Evolutionary conservation across 208 protist species (phyloP), one percentile per base, ranked within the genome.

Genomic region (Trypanosoma brucei): DNA sequence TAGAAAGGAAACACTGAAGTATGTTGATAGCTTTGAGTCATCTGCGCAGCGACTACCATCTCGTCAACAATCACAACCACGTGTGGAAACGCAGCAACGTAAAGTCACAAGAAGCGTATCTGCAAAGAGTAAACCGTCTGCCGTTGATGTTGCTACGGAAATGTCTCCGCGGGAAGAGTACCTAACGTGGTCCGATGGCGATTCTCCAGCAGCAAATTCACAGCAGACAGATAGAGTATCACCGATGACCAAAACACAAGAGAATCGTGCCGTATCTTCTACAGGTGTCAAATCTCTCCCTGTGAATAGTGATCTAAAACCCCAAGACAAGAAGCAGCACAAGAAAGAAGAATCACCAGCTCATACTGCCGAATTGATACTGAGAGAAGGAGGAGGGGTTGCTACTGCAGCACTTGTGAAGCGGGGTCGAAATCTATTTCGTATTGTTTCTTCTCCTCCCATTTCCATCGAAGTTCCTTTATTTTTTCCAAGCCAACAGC

Each of bases 401-500:
- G 49, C 3, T 3, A 45, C 51, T 45, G 52, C 36, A 9, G 30
- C 34, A n/a, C 37, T 38, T 39, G 56, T 59, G 65, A 31, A 37
- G 14, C 48, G 35, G 22, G 22, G 22, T 3, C 37, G 2, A 50
- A 44, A 13, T 9, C 7, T 22, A 63, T 11, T 11, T 11, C 11
- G 11, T 11, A 45, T n/a, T 8, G 55, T 13, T 37, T 42, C 56
- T 5, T 48, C 62, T 30, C 59, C 50, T 50, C 38, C 39, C 38
- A 48, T 62, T 37, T 52, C 59, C 53, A 75, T 59, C 42, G 53
- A 51, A 1, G 44, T 58, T 36, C 65, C 69, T 2, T 64, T 68
- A 3, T 61, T 73, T 7, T 60, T 69, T 37, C 65, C 85, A 31
- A 93, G 75, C 58, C 80, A 74, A 2, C 69, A 70, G 52, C 66